Evolutionary conservation across 2,329 filamentous ascomycete species (phyloP).

Genomic region (Exophiala sp.): DNA sequence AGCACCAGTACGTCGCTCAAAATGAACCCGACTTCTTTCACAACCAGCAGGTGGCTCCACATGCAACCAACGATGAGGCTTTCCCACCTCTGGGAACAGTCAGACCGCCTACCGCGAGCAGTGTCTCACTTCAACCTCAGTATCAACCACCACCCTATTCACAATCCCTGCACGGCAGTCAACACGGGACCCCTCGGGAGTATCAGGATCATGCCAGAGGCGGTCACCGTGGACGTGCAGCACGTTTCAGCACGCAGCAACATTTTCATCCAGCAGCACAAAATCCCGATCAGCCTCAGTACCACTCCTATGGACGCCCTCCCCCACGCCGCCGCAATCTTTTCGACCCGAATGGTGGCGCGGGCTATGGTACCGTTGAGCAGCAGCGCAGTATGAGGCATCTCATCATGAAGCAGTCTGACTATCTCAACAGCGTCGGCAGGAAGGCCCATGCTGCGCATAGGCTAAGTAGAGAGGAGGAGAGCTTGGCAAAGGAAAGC

Average conservation of each 20-base stretch:
- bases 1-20: neutral
- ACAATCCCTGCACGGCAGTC: slow-evolving; percentile 2
- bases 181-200: slow-evolving; percentile 17
- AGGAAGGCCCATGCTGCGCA: slow-evolving; percentile 12
- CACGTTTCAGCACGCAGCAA: slow-evolving; percentile 6
- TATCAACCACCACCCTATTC: slow-evolving; percentile 2
- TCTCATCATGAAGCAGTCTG: slow-evolving; percentile 23
- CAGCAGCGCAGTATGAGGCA: slow-evolving; percentile 19
- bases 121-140: neutral
- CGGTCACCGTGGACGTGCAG: slow-evolving; percentile 4
- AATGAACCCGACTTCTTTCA: neutral
- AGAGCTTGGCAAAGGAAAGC: slow-evolving; percentile 63
- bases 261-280: neutral
- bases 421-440: slow-evolving; percentile 25
- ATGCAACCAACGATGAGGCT: neutral
- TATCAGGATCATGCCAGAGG: slow-evolving; percentile 23
- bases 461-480: slow-evolving; percentile 34
- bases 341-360: slow-evolving; percentile 15
- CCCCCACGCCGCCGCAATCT: slow-evolving; percentile 8
- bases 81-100: slow-evolving; percentile 11
- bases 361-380: slow-evolving; percentile 11
- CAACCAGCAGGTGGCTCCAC: neutral
- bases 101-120: neutral
- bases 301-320: slow-evolving; percentile 12
- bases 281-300: neutral